Evolutionary conservation across 1,284 basidiomycete species (phyloP), one percentile per base, ranked within the genome.

Genomic region (Rhodofomes roseus): DNA sequence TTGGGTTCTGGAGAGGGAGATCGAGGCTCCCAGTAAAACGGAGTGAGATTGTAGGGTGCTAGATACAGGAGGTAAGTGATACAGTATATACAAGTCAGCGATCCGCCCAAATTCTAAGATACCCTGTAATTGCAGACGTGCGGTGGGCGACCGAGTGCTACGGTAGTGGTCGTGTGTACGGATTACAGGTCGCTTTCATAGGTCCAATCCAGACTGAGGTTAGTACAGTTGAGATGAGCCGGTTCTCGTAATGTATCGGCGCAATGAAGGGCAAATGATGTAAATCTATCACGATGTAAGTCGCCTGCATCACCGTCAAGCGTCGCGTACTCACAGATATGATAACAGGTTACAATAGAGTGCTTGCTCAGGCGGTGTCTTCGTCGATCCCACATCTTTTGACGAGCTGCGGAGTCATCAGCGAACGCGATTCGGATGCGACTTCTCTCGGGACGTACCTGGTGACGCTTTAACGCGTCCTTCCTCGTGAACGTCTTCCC

Each of bases 401-500:
- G 56, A 91, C 89, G 61, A 91, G 78, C 89, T 91, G 68, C 57
- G 46, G 56, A 39, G 53, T 50, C 27, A 43, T 68, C 51, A 65
- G 63, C 63, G 53, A 63, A 36, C 36, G 31, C 22, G 54, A 34
- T 31, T n/a, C n/a, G 55, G 50, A 46, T 34, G 50, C 31, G 36
- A 29, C 39, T 53, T 34, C 18, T 58, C 37, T 18, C 40, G 48
- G 39, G n/a, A n/a, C 62, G 54, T 65, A 84, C 89, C 83, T 92
- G 89, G 70, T 92, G 89, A 63, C 89, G 81, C 75, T 91, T 92
- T 67, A 92, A 73, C 25, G 89, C 89, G 68, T 92, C 90, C 74
- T 91, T 91, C 65, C 89, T 82, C 54, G 90, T 92, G 70, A 92
- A 92, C 2, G 89, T 90, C 78, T 91, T 92, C 55, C 88, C 88